These are phyloP conservation scores for Leccinum rimulosum DNA, from an alignment of 768 basidiomycete genomes.

Conservation along the genomic window DNA sequence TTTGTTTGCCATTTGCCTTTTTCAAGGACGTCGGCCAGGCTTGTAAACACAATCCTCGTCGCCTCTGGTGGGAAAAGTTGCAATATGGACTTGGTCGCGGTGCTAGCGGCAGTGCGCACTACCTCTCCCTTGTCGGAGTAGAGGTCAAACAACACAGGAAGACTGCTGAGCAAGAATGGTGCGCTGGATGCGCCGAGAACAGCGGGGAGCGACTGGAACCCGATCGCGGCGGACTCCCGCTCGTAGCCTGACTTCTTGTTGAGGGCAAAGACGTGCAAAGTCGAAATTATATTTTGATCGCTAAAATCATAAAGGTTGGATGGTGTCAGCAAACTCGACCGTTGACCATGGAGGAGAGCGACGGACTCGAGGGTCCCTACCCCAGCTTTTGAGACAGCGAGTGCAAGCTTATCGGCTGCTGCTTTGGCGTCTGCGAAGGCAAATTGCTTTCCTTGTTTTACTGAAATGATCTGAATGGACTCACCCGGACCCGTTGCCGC, in stretches of 20 bases:
- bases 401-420: slow-evolving; percentile 77
- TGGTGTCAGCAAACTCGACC: slow-evolving; percentile 15
- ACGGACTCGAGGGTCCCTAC: slow-evolving; percentile 60
- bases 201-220: slow-evolving; percentile 69
- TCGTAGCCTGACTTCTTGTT: slow-evolving; percentile 89
- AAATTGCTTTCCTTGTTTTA: neutral
- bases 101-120: slow-evolving; percentile 75
- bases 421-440: slow-evolving; percentile 68
- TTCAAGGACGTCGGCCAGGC: slow-evolving; percentile 72
- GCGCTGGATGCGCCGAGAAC: slow-evolving; percentile 68
- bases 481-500: slow-evolving; percentile 64
- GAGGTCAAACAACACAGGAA: slow-evolving; percentile 76
- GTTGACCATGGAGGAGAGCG: slow-evolving; percentile 2
- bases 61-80: slow-evolving; percentile 84
- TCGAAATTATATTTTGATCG: slow-evolving; percentile 57
- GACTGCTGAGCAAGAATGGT: slow-evolving; percentile 73
- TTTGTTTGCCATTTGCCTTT: slow-evolving; percentile 93
- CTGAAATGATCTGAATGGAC: slow-evolving; percentile 11
- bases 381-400: slow-evolving; percentile 63
- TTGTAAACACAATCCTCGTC: slow-evolving; percentile 62
- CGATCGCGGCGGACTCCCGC: slow-evolving; percentile 83
- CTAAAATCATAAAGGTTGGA: slow-evolving; percentile 34
- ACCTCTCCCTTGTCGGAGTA: slow-evolving; percentile 95
- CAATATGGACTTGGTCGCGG: slow-evolving; percentile 80
- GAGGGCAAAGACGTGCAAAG: slow-evolving; percentile 65